phyloP scores from a whole-genome alignment of 768 basidiomycete genomes.

The Chlorophyllum brunneum region DNA sequence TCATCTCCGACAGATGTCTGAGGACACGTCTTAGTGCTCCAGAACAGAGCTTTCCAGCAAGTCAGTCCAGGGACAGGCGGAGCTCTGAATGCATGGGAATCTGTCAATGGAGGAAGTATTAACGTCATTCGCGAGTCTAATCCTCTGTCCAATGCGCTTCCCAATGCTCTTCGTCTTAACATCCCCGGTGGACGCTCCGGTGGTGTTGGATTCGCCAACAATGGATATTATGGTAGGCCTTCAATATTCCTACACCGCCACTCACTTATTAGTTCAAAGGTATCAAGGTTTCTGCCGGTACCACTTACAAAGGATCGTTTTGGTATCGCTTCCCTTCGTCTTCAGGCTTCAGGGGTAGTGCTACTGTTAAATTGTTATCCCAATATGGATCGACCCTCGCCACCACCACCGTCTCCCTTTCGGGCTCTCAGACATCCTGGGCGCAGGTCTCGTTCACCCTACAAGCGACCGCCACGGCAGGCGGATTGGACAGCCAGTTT shows the following conservation, averaged over 20 bases:
- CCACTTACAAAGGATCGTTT: slow-evolving; percentile 58
- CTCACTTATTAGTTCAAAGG: slow-evolving; percentile 30
- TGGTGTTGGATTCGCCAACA: slow-evolving; percentile 51
- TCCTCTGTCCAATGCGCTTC: slow-evolving; percentile 56
- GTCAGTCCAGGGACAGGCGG: slow-evolving; percentile 50
- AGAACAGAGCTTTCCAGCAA: slow-evolving; percentile 67
- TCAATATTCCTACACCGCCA: not conserved
- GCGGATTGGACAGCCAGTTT: slow-evolving; percentile 46
- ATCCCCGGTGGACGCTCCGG: slow-evolving; percentile 38
- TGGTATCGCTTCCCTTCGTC: slow-evolving; percentile 50
- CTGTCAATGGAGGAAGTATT: slow-evolving; percentile 43
- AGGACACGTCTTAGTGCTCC: slow-evolving; percentile 45
- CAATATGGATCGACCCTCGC: slow-evolving; percentile 41
- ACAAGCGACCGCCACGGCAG: slow-evolving; percentile 36
- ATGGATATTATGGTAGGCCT: slow-evolving; percentile 49
- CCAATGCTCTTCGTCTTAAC: slow-evolving; percentile 53
- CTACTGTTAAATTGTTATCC: slow-evolving; percentile 44
- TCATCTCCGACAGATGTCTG: not conserved
- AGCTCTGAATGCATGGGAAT: slow-evolving; percentile 50
- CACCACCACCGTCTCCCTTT: slow-evolving; percentile 31
- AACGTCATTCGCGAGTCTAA: slow-evolving; percentile 46
- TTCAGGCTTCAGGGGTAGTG: slow-evolving; percentile 35
- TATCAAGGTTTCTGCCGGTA: slow-evolving; percentile 48
- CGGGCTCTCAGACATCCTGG: slow-evolving; percentile 47
- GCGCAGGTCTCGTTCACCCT: slow-evolving; percentile 40